phyloP scores from a whole-genome alignment of 306 rosid genomes.

The Medicago ruthenica region DNA sequence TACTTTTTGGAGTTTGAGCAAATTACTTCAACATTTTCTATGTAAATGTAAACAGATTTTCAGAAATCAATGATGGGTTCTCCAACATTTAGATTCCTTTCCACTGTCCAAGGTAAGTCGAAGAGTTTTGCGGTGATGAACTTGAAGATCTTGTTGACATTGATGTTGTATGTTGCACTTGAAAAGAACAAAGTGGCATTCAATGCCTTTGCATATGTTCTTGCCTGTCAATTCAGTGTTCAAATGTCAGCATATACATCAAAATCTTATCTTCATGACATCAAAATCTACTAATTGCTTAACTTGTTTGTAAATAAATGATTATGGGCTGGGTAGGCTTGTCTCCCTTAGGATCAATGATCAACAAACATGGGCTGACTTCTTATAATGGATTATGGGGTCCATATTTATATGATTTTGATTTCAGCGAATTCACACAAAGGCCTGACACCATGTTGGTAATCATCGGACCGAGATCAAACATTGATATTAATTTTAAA shows the following conservation, averaged over 20 bases:
- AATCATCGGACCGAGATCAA: too few species aligned
- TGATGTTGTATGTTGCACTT: slow-evolving; percentile 92
- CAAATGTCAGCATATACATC: slow-evolving; percentile 27
- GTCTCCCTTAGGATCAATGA: slow-evolving; percentile 25
- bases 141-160: slow-evolving; percentile 95
- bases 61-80: slow-evolving; percentile 96
- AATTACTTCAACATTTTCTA: slow-evolving; percentile 10
- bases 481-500: too few species aligned
- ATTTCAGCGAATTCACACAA: neutral
- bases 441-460: too few species aligned
- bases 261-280: slow-evolving; percentile 8
- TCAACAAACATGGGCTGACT: slow-evolving; percentile 19
- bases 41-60: slow-evolving; percentile 25
- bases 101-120: slow-evolving; percentile 92
- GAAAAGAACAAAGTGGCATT: slow-evolving; percentile 93
- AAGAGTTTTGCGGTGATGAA: slow-evolving; percentile 95
- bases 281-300: slow-evolving; percentile 15
- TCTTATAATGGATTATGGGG: slow-evolving; percentile 36
- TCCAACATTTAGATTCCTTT: slow-evolving; percentile 85
- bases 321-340: slow-evolving; percentile 27
- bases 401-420: neutral
- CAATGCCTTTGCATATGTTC: slow-evolving; percentile 83
- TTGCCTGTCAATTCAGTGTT: slow-evolving; percentile 65
- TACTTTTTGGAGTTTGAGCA: neutral
- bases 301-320: slow-evolving; percentile 32